Evolutionary conservation across 2,329 filamentous ascomycete species (phyloP).

Genomic region (Cordyceps fumosorosea): DNA sequence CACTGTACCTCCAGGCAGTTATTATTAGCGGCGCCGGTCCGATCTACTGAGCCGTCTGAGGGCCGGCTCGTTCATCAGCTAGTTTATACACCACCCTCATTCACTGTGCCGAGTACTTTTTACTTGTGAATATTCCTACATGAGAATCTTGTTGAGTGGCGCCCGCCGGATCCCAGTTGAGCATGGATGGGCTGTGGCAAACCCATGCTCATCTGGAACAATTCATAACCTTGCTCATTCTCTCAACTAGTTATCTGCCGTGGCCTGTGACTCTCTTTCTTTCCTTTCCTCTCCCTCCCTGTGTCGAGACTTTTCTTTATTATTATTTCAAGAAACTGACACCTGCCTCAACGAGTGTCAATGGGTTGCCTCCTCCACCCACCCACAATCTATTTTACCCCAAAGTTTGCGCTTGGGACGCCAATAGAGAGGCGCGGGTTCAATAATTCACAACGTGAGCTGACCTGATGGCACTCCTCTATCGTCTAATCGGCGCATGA

Average conservation of each 20-base stretch:
- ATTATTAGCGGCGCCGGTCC: background rate
- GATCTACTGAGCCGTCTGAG: background rate
- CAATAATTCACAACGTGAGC: background rate
- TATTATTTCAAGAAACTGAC: no score
- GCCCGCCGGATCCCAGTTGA: background rate
- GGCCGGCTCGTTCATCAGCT: background rate
- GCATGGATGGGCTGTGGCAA: background rate
- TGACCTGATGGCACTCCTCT: background rate
- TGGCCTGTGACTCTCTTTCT: no score
- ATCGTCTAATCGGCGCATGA: background rate
- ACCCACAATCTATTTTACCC: background rate
- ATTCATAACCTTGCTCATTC: background rate
- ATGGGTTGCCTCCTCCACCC: no score
- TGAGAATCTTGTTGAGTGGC: background rate
- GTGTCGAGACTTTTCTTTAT: no score
- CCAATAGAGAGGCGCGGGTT: background rate
- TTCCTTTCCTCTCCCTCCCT: no score
- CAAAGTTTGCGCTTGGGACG: background rate
- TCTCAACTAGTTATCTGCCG: background rate
- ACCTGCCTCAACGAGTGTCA: no score
- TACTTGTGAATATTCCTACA: no score
- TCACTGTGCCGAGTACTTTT: no score
- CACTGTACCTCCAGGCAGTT: no score
- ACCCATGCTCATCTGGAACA: background rate
- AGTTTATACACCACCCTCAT: no score